phyloP scores from a whole-genome alignment of 495 filamentous ascomycete genomes.

The Penicillium canescens region DNA sequence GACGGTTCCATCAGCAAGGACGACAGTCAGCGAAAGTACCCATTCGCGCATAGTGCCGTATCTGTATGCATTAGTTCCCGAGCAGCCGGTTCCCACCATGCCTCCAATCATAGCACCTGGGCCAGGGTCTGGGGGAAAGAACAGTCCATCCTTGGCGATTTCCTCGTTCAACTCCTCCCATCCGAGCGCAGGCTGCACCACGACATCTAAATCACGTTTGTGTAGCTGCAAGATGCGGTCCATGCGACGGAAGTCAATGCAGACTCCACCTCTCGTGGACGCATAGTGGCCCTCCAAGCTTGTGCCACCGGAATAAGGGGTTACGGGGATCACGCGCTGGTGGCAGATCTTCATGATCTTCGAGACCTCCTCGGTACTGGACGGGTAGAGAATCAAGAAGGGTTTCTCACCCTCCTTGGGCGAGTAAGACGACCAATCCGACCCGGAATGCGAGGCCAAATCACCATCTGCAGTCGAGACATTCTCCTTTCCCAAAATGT shows the following conservation, averaged over 20 bases:
- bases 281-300: constrained; percentile 65
- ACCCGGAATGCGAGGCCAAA: constrained; percentile 71
- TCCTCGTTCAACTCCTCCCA: constrained; percentile 65
- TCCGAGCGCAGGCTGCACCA: constrained; percentile 66
- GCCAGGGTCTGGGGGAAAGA: constrained; percentile 68
- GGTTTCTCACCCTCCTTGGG: constrained; percentile 46
- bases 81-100: constrained; percentile 68
- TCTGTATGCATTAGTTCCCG: constrained; percentile 66
- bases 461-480: constrained; percentile 74
- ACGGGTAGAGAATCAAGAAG: constrained; percentile 53
- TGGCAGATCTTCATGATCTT: constrained; percentile 66
- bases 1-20: constrained; percentile 64
- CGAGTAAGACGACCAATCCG: constrained; percentile 86
- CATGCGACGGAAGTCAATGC: constrained; percentile 66
- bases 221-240: constrained; percentile 57
- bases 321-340: constrained; percentile 59
- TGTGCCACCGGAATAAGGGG: constrained; percentile 63
- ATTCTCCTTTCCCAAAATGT: constrained; percentile 80
- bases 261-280: constrained; percentile 60
- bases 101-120: constrained; percentile 69
- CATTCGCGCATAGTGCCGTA: constrained; percentile 72
- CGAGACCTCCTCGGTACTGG: constrained; percentile 56
- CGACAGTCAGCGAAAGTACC: constrained; percentile 64
- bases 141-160: constrained; percentile 54
- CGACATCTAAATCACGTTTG: constrained; percentile 60